Conservation (phyloP, 352 stramenopile species). For the Phytophthora ohioensis region DNA sequence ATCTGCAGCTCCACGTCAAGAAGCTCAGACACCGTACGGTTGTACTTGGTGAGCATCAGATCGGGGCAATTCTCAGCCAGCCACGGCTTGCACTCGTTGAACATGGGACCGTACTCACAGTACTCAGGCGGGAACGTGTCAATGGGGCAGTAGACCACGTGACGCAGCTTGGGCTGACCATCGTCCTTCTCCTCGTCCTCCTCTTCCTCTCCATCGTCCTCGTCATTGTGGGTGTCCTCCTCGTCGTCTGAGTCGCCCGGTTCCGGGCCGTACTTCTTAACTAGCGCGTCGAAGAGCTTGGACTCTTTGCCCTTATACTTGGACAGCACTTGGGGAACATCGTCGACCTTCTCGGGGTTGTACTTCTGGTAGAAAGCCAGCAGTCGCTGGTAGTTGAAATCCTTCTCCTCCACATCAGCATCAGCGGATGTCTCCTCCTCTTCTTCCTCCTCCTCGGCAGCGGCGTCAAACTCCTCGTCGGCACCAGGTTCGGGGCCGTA, state of each 20-base stretch:
- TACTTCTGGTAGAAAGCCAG: slow-evolving; percentile 87
- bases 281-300: slow-evolving; percentile 81
- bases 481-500: slow-evolving; percentile 78
- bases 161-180: slow-evolving; percentile 59
- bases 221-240: slow-evolving; percentile 50
- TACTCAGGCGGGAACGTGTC: slow-evolving; percentile 87
- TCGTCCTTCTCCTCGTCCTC: slow-evolving; percentile 52
- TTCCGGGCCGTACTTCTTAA: slow-evolving; percentile 89
- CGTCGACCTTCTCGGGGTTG: slow-evolving; percentile 81
- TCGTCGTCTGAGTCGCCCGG: slow-evolving; percentile 78
- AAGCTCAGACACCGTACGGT: slow-evolving; percentile 80
- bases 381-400: slow-evolving; percentile 74
- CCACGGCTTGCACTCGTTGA: slow-evolving; percentile 88
- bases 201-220: slow-evolving; percentile 58
- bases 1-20: slow-evolving; percentile 85
- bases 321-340: slow-evolving; percentile 65
- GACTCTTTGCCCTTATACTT: slow-evolving; percentile 89
- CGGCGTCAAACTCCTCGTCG: slow-evolving; percentile 50
- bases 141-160: slow-evolving; percentile 85
- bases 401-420: slow-evolving; percentile 28
- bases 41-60: slow-evolving; percentile 86
- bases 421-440: slow-evolving; percentile 23
- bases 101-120: slow-evolving; percentile 88
- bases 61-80: slow-evolving; percentile 75
- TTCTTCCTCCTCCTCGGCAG: slow-evolving; percentile 24